phyloP scores from a whole-genome alignment of 2,329 filamentous ascomycete species.

The Sordariomycetes sp. region DNA sequence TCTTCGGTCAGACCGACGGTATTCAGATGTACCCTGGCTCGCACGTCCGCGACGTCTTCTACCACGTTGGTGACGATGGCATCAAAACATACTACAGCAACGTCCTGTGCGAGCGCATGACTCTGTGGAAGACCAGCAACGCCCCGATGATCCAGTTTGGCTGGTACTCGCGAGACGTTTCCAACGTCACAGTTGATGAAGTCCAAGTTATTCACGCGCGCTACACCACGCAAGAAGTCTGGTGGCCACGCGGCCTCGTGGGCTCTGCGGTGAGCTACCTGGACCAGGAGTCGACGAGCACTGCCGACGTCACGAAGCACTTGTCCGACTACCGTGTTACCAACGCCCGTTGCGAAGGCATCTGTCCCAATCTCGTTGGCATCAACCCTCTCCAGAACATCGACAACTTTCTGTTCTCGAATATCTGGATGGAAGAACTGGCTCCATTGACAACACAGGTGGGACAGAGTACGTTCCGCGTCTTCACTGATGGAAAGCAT shows the following conservation, averaged over 20 bases:
- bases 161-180: conserved; percentile 18
- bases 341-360: conserved; percentile 10
- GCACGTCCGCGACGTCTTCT: conserved; percentile 20
- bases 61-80: conserved; percentile 23
- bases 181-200: conserved; percentile 14
- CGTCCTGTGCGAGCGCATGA: conserved; percentile 11
- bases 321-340: conserved; percentile 8
- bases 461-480: conserved; percentile 6
- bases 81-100: conserved; percentile 25
- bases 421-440: conserved; percentile 8
- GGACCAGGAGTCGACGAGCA: conserved; percentile 5
- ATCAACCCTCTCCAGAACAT: conserved; percentile 11
- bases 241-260: conserved; percentile 7
- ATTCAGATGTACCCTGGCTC: conserved; percentile 21
- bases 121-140: conserved; percentile 20
- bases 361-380: conserved; percentile 9
- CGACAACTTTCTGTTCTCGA: conserved; percentile 7
- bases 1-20: conserved; percentile 25
- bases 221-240: conserved; percentile 4
- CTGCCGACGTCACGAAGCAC: conserved; percentile 6
- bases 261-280: conserved; percentile 7
- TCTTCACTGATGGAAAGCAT: conserved; percentile 7
- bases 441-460: conserved; percentile 2
- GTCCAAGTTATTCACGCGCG: conserved; percentile 17
- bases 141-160: conserved; percentile 24